Base-by-base conservation (phyloP, 768 basidiomycete species). In the Sistotremastrum suecicum region DNA sequence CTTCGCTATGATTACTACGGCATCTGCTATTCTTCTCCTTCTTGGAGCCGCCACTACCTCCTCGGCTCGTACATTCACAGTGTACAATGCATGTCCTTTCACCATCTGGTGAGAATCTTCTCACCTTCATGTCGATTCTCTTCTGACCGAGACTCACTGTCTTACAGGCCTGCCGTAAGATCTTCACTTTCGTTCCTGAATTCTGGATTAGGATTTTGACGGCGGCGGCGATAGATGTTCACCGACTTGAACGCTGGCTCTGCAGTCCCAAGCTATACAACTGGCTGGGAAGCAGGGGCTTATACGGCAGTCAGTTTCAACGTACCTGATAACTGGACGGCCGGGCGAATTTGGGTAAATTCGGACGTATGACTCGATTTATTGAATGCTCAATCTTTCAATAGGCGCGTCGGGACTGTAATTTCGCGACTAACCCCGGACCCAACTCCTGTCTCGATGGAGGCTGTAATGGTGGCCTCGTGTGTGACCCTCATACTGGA, bases 51-150 rank as follows among this genome's bases (percentile, higher is more conserved):
- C 60, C 12, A 60, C 63, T 3, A 49, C 41, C 46, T 61, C 64
- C 37, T 58, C 63, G n/a, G 75, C 68, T 38, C 71, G 79, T 34
- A 78, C 72, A 30, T 69, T 83, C 50, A 76, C 71, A 0, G 71
- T 76, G 29, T 65, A 66, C 54, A 83, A 82, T 60, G 66, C 61
- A 3, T 82, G 80, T 54, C 70, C 77, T 0, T 82, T 78, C 60
- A 82, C 78, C 3, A 69, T 82, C 49, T 82, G 80, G 80, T 79
- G 53, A 45, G 66, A 43, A 40, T 34, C 11, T 11, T 34, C 33
- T 29, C 35, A 20, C 20, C 20, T 20, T 20, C 20, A 20, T 43
- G 31, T 9, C 10, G 42, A 29, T n/a, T 11, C 30, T 7, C 41
- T 41, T 20, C 20, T 20, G 20, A 20, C 20, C 20, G 20, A 20